Evolutionary conservation across 805 yeast genomes (phyloP).

Genomic region (Yamadazyma takamatsuzukensis): DNA sequence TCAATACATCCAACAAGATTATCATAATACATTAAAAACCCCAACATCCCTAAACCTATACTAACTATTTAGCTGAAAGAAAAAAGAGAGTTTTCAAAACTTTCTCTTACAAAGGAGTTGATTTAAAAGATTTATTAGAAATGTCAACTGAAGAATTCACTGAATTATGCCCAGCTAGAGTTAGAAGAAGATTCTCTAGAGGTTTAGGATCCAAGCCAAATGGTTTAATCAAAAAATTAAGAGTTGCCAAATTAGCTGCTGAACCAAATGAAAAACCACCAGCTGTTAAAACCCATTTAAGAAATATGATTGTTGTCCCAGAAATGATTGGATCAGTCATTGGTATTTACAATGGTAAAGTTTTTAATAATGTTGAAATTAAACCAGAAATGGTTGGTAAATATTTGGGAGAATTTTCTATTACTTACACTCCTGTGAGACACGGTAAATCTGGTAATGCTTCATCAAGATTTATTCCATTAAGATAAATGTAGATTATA

Average conservation of each 20-base stretch:
- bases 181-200: constrained; percentile 99
- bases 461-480: constrained; percentile 76
- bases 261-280: constrained; percentile 95
- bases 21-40: neutral
- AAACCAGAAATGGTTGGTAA: constrained; percentile 99
- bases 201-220: constrained; percentile 94
- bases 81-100: constrained; percentile 93
- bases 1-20: neutral
- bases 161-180: constrained; percentile 96
- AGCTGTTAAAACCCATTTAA: constrained; percentile 96
- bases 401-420: constrained; percentile 99
- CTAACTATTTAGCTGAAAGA: constrained; percentile 41
- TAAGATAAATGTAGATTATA: too few species aligned
- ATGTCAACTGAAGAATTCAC: constrained; percentile 95
- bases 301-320: constrained; percentile 98
- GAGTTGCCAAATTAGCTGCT: constrained; percentile 92
- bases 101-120: constrained; percentile 99
- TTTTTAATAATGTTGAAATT: constrained; percentile 97
- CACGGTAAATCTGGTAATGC: constrained; percentile 97
- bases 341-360: constrained; percentile 99
- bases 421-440: constrained; percentile 98
- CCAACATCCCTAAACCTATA: constrained; percentile 1
- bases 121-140: constrained; percentile 88
- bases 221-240: constrained; percentile 95
- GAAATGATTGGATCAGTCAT: constrained; percentile 99